These are phyloP conservation scores for Leptographium lundbergii DNA, from an alignment of 2,329 filamentous ascomycete species.

Conservation along the genomic window DNA sequence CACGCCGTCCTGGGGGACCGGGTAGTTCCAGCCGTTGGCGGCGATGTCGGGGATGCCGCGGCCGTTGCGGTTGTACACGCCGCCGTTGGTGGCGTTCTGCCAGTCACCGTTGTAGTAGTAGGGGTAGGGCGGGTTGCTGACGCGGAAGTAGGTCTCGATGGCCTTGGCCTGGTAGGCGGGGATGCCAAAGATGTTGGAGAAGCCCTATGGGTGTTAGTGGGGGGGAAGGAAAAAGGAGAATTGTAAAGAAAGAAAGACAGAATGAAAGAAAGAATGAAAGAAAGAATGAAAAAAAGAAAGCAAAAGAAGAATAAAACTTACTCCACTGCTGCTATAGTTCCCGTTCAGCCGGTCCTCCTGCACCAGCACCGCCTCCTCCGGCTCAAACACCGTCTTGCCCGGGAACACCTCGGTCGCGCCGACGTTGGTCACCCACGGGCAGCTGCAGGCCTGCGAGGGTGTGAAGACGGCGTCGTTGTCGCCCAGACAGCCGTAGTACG, in stretches of 20 bases:
- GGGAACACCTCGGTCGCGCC: conserved; percentile 32
- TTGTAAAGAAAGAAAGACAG: neutral
- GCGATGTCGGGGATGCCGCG: conserved; percentile 14
- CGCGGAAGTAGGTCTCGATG: conserved; percentile 16
- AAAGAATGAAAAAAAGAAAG: neutral
- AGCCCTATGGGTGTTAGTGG: conserved; percentile 24
- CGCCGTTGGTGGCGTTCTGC: conserved; percentile 8
- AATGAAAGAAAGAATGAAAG: neutral
- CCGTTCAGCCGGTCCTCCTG: neutral
- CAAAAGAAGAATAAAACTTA: neutral
- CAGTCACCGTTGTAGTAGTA: conserved; percentile 25
- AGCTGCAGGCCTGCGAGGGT: conserved; percentile 13
- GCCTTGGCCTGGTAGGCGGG: conserved; percentile 30
- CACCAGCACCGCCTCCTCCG: conserved; percentile 1
- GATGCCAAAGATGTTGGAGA: conserved; percentile 29
- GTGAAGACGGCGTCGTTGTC: conserved; percentile 12
- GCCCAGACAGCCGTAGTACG: conserved; percentile 8
- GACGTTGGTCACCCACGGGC: conserved; percentile 36
- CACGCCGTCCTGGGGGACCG: neutral
- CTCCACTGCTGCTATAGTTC: conserved; percentile 2
- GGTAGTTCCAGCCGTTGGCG: conserved; percentile 12
- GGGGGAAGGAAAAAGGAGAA: neutral
- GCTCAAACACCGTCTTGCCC: conserved; percentile 20
- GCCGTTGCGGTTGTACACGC: conserved; percentile 14
- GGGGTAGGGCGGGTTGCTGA: conserved; percentile 15